Evolutionary conservation across 306 rosid species (phyloP).

Genomic region (Malus sieversii): DNA sequence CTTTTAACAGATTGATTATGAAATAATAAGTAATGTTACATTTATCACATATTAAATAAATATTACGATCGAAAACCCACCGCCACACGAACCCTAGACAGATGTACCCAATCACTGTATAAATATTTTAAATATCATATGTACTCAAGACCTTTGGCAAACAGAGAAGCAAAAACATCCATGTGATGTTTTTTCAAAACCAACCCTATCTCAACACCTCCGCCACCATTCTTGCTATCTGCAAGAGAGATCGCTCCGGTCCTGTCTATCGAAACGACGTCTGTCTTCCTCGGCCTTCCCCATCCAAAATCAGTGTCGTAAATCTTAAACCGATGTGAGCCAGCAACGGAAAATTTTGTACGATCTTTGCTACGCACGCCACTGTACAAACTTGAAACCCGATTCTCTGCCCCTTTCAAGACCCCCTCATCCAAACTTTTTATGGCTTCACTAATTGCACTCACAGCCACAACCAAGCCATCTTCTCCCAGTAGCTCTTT

Average conservation of each 20-base stretch:
- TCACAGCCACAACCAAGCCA: not conserved
- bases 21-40: too few species aligned
- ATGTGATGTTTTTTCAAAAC: slow-evolving; percentile 6
- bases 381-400: not conserved
- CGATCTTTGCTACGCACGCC: not conserved
- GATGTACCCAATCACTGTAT: too few species aligned
- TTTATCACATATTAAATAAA: too few species aligned
- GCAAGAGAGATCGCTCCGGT: not conserved
- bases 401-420: slow-evolving; percentile 6
- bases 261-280: slow-evolving; percentile 3
- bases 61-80: too few species aligned
- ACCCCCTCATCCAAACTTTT: slow-evolving; percentile 2
- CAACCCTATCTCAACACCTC: slow-evolving; percentile 24
- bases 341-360: not conserved
- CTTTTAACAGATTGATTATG: too few species aligned
- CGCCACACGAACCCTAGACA: too few species aligned
- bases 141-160: slow-evolving; percentile 8
- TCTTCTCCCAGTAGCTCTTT: slow-evolving; percentile 4
- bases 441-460: slow-evolving; percentile 8
- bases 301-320: slow-evolving; percentile 32
- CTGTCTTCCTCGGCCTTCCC: slow-evolving; percentile 37
- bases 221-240: slow-evolving; percentile 13
- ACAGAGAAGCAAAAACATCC: slow-evolving; percentile 16
- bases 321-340: not conserved
- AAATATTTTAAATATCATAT: not conserved